Percentiles rank a stretch among this genome's conserved stretches.
Conservation (phyloP, 805 yeast genomes). For the Saccharomycopsis schoenii region DNA sequence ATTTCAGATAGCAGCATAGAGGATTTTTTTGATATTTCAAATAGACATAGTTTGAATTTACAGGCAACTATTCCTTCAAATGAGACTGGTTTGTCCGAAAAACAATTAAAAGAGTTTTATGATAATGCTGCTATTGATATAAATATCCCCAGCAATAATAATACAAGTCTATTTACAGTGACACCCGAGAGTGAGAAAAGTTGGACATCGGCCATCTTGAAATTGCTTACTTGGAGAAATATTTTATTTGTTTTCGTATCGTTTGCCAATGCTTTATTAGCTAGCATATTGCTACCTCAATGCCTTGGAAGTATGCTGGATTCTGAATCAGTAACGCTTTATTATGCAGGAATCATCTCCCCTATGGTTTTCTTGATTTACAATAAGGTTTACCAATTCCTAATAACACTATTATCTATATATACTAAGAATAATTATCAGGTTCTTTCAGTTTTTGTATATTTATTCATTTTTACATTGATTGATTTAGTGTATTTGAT, state of each 20-base stretch:
- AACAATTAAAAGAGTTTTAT: neutral
- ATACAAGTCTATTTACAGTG: neutral
- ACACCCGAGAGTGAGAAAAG: neutral
- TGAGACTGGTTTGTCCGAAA: neutral
- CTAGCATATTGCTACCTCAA: neutral
- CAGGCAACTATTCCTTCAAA: neutral
- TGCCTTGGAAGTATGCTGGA: neutral
- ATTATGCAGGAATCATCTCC: neutral
- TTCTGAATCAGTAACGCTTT: neutral
- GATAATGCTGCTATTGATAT: neutral
- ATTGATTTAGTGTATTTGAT: constrained; percentile 6
- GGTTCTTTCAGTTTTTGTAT: constrained; percentile 6
- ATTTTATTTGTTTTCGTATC: constrained; percentile 7
- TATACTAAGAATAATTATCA: constrained; percentile 9
- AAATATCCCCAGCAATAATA: neutral
- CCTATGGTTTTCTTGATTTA: constrained; percentile 4
- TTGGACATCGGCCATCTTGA: neutral
- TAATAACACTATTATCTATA: constrained; percentile 3
- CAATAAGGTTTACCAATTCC: constrained; percentile 10
- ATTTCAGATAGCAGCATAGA: neutral
- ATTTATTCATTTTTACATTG: constrained; percentile 6
- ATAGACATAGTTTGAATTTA: neutral
- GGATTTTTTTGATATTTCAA: neutral
- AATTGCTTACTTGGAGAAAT: neutral
- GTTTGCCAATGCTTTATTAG: constrained; percentile 3